Conservation (phyloP, 1,284 basidiomycete species). For the Coniferiporia sulphurascens region DNA sequence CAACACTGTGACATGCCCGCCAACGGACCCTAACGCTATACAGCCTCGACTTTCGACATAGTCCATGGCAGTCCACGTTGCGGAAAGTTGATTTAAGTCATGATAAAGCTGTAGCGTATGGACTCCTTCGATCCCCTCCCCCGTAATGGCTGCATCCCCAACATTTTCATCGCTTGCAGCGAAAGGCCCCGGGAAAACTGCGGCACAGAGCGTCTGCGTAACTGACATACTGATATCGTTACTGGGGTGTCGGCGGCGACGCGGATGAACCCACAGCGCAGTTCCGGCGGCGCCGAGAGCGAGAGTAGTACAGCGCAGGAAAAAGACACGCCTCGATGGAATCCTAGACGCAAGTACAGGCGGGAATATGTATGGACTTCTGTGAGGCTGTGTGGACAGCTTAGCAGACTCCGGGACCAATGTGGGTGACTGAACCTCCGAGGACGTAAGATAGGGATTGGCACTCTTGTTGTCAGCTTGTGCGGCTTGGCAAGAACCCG, state of each 20-base stretch:
- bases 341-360: conserved; percentile 33
- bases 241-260: conserved; percentile 24
- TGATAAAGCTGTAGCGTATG: background rate
- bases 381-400: background rate
- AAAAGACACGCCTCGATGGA: conserved; percentile 37
- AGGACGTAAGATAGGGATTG: background rate
- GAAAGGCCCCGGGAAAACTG: conserved; percentile 6
- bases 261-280: conserved; percentile 55
- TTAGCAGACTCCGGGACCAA: background rate
- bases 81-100: background rate
- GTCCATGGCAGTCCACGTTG: conserved; percentile 11
- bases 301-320: conserved; percentile 47
- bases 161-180: background rate
- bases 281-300: conserved; percentile 48
- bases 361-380: conserved; percentile 39
- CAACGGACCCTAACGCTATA: conserved; percentile 12
- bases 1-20: conserved; percentile 11
- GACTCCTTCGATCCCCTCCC: background rate
- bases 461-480: background rate
- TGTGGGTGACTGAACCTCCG: background rate
- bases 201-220: background rate
- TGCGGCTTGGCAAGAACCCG: background rate
- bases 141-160: background rate
- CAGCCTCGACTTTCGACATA: conserved; percentile 12
- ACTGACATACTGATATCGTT: background rate